Evolutionary conservation across 2,329 filamentous ascomycete genomes (phyloP).

Genomic region (Graphilbum fragrans): DNA sequence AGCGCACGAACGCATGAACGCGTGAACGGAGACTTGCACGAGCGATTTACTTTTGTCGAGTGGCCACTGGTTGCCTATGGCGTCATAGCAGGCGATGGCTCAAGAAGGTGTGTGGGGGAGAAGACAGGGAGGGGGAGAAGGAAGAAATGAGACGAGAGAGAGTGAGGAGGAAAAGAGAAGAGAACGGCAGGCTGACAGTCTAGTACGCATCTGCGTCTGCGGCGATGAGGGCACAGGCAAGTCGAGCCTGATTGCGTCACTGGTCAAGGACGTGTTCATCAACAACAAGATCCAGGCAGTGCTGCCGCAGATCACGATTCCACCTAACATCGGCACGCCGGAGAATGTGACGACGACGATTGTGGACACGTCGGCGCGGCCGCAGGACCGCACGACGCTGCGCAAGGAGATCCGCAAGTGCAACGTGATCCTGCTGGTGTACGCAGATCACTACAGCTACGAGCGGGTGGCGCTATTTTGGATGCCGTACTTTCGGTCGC

Average conservation of each 20-base stretch:
- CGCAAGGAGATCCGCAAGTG: conserved; percentile 92
- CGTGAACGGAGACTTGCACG: too few relatives aligned
- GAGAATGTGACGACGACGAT: conserved; percentile 97
- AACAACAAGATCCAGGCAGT: conserved; percentile 91
- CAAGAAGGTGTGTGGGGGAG: not conserved
- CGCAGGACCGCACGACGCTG: conserved; percentile 80
- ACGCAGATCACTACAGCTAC: conserved; percentile 98
- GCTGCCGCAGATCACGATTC: conserved; percentile 88
- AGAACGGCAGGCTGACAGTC: too few relatives aligned
- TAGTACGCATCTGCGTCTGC: conserved; percentile 87
- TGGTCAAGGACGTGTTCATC: conserved; percentile 96
- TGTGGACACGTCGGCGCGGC: conserved; percentile 90
- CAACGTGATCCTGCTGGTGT: conserved; percentile 93
- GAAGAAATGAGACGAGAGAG: too few relatives aligned
- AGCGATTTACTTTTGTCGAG: too few relatives aligned
- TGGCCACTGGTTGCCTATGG: too few relatives aligned
- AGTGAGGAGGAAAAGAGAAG: too few relatives aligned
- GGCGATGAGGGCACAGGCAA: conserved; percentile 95
- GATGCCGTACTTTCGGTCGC: conserved; percentile 94
- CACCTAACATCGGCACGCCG: conserved; percentile 81
- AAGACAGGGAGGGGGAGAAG: too few relatives aligned
- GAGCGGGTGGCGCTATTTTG: conserved; percentile 94
- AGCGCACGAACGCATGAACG: too few relatives aligned
- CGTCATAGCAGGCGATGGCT: not conserved
- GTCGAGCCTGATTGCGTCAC: conserved; percentile 82